Percentiles rank a stretch among this genome's conserved stretches.
phyloP scores from a whole-genome alignment of 2,329 filamentous ascomycete species.

The Exophiala oligosperma region DNA sequence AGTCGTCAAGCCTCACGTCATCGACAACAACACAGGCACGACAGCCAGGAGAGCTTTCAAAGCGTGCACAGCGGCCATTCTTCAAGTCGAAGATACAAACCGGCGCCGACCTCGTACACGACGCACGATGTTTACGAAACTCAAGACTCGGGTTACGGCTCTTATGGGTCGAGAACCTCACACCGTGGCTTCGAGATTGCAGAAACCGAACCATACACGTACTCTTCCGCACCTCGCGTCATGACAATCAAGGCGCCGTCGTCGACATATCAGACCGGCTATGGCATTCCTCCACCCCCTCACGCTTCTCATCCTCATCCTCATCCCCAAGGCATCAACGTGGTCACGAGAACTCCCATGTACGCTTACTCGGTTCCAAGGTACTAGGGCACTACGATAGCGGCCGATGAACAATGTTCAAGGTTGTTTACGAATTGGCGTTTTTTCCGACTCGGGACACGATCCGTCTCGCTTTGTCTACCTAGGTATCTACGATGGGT shows the following conservation, averaged over 20 bases:
- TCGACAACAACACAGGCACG: slow-evolving; percentile 20
- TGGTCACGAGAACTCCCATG: slow-evolving; percentile 18
- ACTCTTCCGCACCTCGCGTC: slow-evolving; percentile 15
- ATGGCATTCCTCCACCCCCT: slow-evolving; percentile 2
- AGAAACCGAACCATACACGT: slow-evolving; percentile 23
- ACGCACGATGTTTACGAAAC: slow-evolving; percentile 18
- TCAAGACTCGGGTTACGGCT: slow-evolving; percentile 26
- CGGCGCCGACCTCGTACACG: slow-evolving; percentile 13
- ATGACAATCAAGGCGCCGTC: slow-evolving; percentile 16
- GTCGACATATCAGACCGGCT: slow-evolving; percentile 18
- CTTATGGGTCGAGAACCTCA: slow-evolving; percentile 22
- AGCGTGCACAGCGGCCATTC: slow-evolving; percentile 19
- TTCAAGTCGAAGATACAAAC: slow-evolving; percentile 17
- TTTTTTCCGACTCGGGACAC: no score
- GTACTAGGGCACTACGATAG: slow-evolving; percentile 7
- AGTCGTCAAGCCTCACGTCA: slow-evolving; percentile 7
- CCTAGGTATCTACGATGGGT: no score
- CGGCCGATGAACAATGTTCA: background rate
- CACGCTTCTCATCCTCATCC: no score
- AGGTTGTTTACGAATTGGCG: no score
- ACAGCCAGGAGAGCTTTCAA: slow-evolving; percentile 26
- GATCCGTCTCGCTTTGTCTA: no score
- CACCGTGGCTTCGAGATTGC: slow-evolving; percentile 14
- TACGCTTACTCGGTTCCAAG: slow-evolving; percentile 15
- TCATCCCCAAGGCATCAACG: slow-evolving; percentile 8